phyloP scores from a whole-genome alignment of 768 basidiomycete species.

The Kwoniella botswanensis region DNA sequence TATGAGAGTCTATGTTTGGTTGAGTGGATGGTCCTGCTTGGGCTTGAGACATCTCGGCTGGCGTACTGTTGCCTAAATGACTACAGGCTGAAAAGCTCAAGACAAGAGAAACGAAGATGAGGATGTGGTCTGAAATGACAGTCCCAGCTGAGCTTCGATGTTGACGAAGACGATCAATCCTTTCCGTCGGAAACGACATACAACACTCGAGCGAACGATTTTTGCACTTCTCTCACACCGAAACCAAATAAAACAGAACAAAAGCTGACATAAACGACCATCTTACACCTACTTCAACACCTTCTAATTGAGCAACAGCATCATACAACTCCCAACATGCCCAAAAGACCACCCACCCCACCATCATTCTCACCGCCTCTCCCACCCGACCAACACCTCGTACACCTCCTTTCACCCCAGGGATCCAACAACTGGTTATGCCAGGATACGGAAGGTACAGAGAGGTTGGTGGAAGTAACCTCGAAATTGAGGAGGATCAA shows the following conservation, averaged over 20 bases:
- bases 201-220: not conserved
- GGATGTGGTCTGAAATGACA: too few species aligned
- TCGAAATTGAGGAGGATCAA: slow-evolving; percentile 32
- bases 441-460: slow-evolving; percentile 28
- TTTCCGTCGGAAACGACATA: not conserved
- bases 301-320: not conserved
- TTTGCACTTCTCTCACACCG: not conserved
- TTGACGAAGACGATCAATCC: too few species aligned
- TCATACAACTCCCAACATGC: slow-evolving; percentile 5
- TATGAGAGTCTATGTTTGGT: slow-evolving; percentile 19
- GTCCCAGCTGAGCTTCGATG: too few species aligned
- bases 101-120: not conserved
- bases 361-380: slow-evolving; percentile 29
- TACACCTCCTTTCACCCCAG: slow-evolving; percentile 34
- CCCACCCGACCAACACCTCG: slow-evolving; percentile 34
- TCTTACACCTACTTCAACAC: not conserved
- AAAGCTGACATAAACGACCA: not conserved
- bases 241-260: not conserved
- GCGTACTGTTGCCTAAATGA: not conserved
- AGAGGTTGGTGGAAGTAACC: slow-evolving; percentile 41
- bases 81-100: not conserved
- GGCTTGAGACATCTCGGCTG: not conserved
- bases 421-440: slow-evolving; percentile 43
- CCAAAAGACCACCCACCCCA: slow-evolving; percentile 17
- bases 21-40: not conserved